Percentiles rank a stretch among this genome's conserved stretches.
These are phyloP conservation scores for Haplosporangium gracile DNA, from an alignment of 192 early-diverging fungal species.

Conservation along the genomic window DNA sequence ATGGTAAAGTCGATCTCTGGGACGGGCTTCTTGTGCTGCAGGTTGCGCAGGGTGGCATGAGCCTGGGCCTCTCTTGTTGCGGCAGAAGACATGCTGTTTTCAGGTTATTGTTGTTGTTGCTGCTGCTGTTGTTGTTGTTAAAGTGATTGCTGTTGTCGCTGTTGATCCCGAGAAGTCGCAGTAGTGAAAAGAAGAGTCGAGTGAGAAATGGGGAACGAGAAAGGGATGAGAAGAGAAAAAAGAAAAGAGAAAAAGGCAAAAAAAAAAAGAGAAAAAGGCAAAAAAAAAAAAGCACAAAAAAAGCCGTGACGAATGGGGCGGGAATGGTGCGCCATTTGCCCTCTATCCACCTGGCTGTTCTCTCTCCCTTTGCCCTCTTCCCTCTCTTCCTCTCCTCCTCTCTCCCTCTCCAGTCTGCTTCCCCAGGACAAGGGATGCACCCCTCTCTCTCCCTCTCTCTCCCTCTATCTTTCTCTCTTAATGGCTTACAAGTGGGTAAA, in stretches of 20 bases:
- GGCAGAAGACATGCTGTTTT: conserved; percentile 16
- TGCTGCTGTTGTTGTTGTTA: not conserved
- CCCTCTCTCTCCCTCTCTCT: no score
- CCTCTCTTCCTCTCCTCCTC: no score
- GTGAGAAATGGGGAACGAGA: not conserved
- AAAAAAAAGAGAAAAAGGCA: not conserved
- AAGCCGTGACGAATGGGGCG: no score
- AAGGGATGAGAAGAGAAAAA: not conserved
- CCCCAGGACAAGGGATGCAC: no score
- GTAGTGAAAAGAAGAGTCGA: not conserved
- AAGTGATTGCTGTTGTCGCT: not conserved
- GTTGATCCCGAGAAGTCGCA: not conserved
- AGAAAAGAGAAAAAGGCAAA: not conserved
- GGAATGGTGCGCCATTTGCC: no score
- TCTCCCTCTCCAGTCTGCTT: no score
- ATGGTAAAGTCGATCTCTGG: conserved; percentile 85
- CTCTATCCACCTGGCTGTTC: not conserved
- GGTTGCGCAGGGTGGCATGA: conserved; percentile 50
- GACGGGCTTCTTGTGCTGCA: conserved; percentile 60
- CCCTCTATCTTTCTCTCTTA: no score
- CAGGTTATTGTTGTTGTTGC: not conserved
- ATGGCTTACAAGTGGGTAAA: no score
- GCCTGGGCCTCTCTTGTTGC: conserved; percentile 51
- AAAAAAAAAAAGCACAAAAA: not conserved
- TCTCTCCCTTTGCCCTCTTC: not conserved